Conservation (phyloP, 805 yeast species). For the Candida wancherniae region DNA sequence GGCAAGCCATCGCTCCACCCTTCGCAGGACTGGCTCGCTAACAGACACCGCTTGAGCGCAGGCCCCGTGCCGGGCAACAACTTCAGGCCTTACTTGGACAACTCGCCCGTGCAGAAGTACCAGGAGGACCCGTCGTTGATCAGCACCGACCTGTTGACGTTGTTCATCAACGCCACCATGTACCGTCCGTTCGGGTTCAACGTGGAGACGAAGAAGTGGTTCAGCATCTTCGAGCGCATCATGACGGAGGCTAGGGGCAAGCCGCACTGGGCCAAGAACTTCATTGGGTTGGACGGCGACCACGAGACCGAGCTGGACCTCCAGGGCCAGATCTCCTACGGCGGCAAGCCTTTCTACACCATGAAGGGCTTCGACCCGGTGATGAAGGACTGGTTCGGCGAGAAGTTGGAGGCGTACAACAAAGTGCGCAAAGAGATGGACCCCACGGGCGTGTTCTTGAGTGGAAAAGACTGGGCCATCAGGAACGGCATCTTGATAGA, state of each 20-base stretch:
- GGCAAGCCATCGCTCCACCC: slow-evolving; percentile 39
- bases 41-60: slow-evolving; percentile 48
- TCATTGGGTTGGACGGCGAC: slow-evolving; percentile 53
- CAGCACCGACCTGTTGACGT: slow-evolving; percentile 71
- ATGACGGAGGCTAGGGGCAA: slow-evolving; percentile 78
- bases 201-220: slow-evolving; percentile 78
- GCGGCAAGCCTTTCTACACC: slow-evolving; percentile 52
- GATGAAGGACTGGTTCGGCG: slow-evolving; percentile 76
- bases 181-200: slow-evolving; percentile 85
- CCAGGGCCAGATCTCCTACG: slow-evolving; percentile 35
- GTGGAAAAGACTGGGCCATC: slow-evolving; percentile 73
- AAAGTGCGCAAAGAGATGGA: slow-evolving; percentile 63
- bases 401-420: slow-evolving; percentile 58
- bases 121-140: slow-evolving; percentile 45
- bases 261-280: slow-evolving; percentile 99
- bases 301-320: slow-evolving; percentile 31
- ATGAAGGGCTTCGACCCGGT: slow-evolving; percentile 76
- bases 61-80: slow-evolving; percentile 87
- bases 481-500: slow-evolving; percentile 64
- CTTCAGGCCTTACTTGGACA: slow-evolving; percentile 75
- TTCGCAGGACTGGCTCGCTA: slow-evolving; percentile 45
- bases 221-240: slow-evolving; percentile 71
- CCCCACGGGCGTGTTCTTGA: slow-evolving; percentile 76
- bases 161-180: slow-evolving; percentile 90
- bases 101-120: slow-evolving; percentile 51